Percentiles rank a stretch among this genome's conserved stretches.
Conservation (phyloP, 306 rosid species). For the Leucaena leucocephala region DNA sequence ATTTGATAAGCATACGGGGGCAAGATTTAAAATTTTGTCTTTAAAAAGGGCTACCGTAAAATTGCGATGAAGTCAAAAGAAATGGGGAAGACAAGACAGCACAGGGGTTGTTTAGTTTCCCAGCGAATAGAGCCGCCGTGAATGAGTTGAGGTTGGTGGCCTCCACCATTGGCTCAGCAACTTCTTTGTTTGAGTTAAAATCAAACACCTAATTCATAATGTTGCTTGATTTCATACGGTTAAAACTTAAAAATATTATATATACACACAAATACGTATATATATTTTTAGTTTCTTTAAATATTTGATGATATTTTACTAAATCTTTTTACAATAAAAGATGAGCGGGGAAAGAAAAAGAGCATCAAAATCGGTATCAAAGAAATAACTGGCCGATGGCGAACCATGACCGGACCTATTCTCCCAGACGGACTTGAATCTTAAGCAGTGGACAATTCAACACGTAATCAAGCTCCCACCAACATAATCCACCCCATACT, state of each 20-base stretch:
- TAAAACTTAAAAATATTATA: no score
- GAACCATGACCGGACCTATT: neutral
- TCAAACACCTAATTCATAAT: neutral
- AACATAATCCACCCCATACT: neutral
- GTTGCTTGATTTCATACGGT: neutral
- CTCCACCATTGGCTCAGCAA: neutral
- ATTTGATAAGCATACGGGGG: neutral
- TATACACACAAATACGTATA: no score
- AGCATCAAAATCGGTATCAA: neutral
- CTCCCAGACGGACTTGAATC: neutral
- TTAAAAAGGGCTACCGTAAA: neutral
- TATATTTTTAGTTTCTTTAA: no score
- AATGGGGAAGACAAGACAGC: neutral
- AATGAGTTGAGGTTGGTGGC: neutral
- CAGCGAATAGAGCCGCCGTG: neutral
- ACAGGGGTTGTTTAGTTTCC: neutral
- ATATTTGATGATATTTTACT: no score
- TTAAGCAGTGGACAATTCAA: slow-evolving; percentile 26
- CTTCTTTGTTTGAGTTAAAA: slow-evolving; percentile 2
- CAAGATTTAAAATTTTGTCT: no score
- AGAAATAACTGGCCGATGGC: neutral
- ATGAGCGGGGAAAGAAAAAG: neutral
- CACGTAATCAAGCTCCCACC: slow-evolving; percentile 3
- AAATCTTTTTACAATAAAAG: neutral
- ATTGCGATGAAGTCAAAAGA: neutral